Conservation (phyloP, 257 asterid genomes). For the Capsicum pubescens region DNA sequence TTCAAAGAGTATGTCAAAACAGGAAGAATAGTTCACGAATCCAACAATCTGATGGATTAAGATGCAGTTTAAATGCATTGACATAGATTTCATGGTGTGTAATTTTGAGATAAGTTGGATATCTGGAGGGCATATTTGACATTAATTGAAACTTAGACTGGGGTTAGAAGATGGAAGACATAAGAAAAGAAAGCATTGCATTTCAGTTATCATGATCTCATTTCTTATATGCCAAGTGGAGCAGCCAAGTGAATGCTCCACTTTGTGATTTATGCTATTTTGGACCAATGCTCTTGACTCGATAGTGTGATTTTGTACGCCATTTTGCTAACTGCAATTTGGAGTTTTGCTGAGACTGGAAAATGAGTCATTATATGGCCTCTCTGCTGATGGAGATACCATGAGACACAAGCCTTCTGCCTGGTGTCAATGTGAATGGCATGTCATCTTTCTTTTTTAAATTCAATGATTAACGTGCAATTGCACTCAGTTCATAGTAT, state of each 20-base stretch:
- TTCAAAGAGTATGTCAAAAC: slow-evolving; percentile 1
- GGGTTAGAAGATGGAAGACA: background rate
- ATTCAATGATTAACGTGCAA: background rate
- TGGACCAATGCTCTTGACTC: background rate
- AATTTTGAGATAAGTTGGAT: slow-evolving; percentile 21
- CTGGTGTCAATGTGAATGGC: background rate
- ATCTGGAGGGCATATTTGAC: background rate
- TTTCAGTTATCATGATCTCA: background rate
- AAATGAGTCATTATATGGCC: background rate
- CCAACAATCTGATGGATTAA: background rate
- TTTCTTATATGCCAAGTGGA: background rate
- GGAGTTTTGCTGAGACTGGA: background rate
- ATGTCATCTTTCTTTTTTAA: background rate
- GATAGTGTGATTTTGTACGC: background rate
- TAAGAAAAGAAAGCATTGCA: background rate
- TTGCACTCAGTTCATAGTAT: background rate
- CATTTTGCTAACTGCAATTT: background rate
- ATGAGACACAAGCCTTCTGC: slow-evolving; percentile 5
- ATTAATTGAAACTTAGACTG: background rate
- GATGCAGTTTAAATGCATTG: slow-evolving; percentile 7
- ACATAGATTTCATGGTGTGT: background rate
- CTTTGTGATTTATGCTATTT: background rate
- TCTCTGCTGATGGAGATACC: background rate
- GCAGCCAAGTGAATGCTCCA: background rate
- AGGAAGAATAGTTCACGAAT: background rate